Percentiles rank a stretch among this genome's conserved stretches.
These are phyloP conservation scores for Rosellinia necatrix DNA, from an alignment of 2,329 filamentous ascomycete species.

Conservation along the genomic window DNA sequence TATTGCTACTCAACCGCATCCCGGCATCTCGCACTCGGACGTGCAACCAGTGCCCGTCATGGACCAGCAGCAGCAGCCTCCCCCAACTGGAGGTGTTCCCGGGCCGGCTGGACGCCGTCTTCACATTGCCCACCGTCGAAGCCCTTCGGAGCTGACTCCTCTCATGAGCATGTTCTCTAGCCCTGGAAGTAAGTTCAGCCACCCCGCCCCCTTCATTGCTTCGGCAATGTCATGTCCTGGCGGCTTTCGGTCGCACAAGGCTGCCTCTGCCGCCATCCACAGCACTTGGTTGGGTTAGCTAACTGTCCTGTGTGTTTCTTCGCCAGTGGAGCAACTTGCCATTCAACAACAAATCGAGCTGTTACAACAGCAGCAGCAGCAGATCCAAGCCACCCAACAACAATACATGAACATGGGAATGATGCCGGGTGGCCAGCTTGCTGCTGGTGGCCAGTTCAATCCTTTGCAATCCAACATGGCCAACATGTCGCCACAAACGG, in stretches of 20 bases:
- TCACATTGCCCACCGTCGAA: conserved; percentile 96
- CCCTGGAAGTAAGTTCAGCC: conserved; percentile 62
- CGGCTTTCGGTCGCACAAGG: conserved; percentile 8
- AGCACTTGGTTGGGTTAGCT: conserved; percentile 20
- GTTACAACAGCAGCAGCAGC: conserved; percentile 96
- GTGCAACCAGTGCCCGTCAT: conserved; percentile 55
- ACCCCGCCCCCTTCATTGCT: conserved; percentile 1
- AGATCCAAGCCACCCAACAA: conserved; percentile 94
- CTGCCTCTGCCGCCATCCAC: conserved; percentile 20
- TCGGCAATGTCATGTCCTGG: neutral
- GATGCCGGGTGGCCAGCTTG: conserved; percentile 84
- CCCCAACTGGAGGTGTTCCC: conserved; percentile 59
- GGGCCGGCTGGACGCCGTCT: conserved; percentile 86
- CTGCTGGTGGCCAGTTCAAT: conserved; percentile 72
- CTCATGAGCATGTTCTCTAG: conserved; percentile 89
- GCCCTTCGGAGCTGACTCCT: conserved; percentile 94
- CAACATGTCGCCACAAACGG: conserved; percentile 76
- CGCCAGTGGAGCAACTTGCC: conserved; percentile 89
- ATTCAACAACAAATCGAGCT: conserved; percentile 98
- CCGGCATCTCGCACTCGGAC: conserved; percentile 51
- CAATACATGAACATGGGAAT: conserved; percentile 98
- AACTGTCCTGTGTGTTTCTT: conserved; percentile 34
- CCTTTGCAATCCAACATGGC: conserved; percentile 79
- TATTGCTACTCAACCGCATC: conserved; percentile 18
- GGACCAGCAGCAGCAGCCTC: conserved; percentile 64